Evolutionary conservation across 257 asterid genomes (phyloP), one percentile per base, ranked within the genome.

Genomic region (Gardenia jasminoides): DNA sequence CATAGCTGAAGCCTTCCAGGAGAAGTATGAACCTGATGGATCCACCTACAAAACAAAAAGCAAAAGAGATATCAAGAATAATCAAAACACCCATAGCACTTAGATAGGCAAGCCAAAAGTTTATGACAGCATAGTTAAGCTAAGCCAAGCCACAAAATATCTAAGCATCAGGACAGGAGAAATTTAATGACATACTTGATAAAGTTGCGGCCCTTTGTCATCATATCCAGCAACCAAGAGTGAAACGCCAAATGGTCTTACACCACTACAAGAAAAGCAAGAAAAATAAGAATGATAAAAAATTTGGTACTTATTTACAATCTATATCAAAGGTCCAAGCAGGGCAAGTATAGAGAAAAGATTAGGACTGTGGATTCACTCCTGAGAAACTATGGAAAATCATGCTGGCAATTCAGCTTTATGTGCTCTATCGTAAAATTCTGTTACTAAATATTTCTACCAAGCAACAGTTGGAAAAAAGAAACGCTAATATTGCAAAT

Each of bases 1-100:
- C 99, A 96, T 93, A 79, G 99, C 99, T 47, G 99, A 96, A 85
- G 99, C 99, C 85, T 96, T 96, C 99, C 99, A 96, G 52, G 98
- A 96, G 84, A 93, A 96, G 85, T 96, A 96, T 11, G 99, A 96
- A 74, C 99, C 99, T 8, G 99, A 96, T 72, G 99, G 99, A 88
- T 96, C 99, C 83, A 96, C 99, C 99, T 85, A 78, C 16, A 78
- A 70, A 22, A 70, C 68, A 50, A 67, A 66, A 39, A 43, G 59
- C 11, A 72, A 52, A 33, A 54, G 67, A 75, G 36, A 17, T 31
- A 46, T 47, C 47, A 36, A 70, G 39, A 70, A 28, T 26, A 76
- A 30, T 5, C 28, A 76, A 4, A 66, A 31, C 33, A 39, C 46
- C 71, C 43, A 15, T 43, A 2, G 44, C 46, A 33, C 44, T 46